Evolutionary conservation across 2,329 filamentous ascomycete genomes (phyloP).

Genomic region (Lecanicillium sp.): DNA sequence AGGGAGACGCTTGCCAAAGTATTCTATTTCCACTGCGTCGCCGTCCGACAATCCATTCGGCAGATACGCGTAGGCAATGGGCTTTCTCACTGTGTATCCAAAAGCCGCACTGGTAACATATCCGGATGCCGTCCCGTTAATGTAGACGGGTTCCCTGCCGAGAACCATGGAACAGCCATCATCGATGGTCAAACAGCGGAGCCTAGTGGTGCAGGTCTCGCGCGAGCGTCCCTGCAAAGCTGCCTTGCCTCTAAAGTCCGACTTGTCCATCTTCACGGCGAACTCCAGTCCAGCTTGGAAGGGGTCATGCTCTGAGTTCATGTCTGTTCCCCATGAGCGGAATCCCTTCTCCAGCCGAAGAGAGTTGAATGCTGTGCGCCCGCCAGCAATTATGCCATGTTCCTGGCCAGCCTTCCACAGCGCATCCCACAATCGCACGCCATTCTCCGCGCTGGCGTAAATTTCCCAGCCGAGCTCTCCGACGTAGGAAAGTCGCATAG

Average conservation of each 20-base stretch:
- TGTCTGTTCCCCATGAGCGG: slow-evolving; percentile 50
- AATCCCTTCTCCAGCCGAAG: slow-evolving; percentile 56
- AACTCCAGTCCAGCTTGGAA: slow-evolving; percentile 51
- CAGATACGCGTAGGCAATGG: slow-evolving; percentile 54
- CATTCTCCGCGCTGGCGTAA: slow-evolving; percentile 53
- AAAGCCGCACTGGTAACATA: slow-evolving; percentile 58
- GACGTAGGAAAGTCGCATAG: slow-evolving; percentile 52
- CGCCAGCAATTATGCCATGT: slow-evolving; percentile 52
- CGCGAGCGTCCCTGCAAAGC: slow-evolving; percentile 39
- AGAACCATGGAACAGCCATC: slow-evolving; percentile 52
- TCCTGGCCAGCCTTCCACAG: slow-evolving; percentile 48
- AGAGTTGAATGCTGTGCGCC: slow-evolving; percentile 51
- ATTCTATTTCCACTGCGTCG: slow-evolving; percentile 51
- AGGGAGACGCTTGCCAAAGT: slow-evolving; percentile 48
- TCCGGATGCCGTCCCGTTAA: slow-evolving; percentile 39
- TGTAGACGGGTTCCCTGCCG: slow-evolving; percentile 56
- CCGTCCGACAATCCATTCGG: slow-evolving; percentile 42
- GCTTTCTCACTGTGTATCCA: slow-evolving; percentile 52
- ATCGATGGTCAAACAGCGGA: slow-evolving; percentile 48
- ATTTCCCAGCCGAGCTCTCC: slow-evolving; percentile 60
- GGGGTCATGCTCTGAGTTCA: slow-evolving; percentile 56
- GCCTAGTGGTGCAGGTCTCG: slow-evolving; percentile 26
- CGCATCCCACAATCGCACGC: slow-evolving; percentile 52
- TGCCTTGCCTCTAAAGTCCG: slow-evolving; percentile 44
- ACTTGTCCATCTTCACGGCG: slow-evolving; percentile 42